Evolutionary conservation across 257 asterid species (phyloP).

Genomic region (Asclepias syriaca): DNA sequence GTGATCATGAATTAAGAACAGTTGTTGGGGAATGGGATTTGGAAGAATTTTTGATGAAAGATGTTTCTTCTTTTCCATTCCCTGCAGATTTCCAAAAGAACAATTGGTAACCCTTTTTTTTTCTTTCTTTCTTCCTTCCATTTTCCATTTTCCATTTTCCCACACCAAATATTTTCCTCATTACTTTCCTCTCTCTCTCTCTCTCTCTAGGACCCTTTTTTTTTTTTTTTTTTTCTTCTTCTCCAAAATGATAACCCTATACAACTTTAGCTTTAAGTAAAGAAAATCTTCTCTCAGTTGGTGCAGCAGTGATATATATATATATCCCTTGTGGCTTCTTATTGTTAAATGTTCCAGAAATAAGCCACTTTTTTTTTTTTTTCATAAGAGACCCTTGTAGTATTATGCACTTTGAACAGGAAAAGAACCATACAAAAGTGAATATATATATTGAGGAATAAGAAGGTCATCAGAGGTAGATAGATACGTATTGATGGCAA

Average conservation of each 20-base stretch:
- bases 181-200: not conserved
- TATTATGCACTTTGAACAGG: not conserved
- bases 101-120: conserved; percentile 18
- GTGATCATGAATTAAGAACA: conserved; percentile 27
- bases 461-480: not conserved
- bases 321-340: conserved; percentile 1
- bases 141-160: not conserved
- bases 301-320: not conserved
- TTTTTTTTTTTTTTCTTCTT: not conserved
- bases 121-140: not conserved
- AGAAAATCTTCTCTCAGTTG: conserved; percentile 11
- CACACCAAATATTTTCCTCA: not conserved
- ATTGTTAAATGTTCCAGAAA: conserved; percentile 1
- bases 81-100: conserved; percentile 38
- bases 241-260: conserved; percentile 2
- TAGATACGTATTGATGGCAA: not conserved
- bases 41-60: conserved; percentile 54
- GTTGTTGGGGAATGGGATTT: conserved; percentile 56
- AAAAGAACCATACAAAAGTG: no score
- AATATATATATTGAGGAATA: not conserved
- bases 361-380: conserved; percentile 1
- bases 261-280: conserved; percentile 18
- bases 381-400: not conserved
- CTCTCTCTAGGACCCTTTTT: not conserved
- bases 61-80: conserved; percentile 49